A percentile compares a stretch with the other conserved stretches of the same genome.
phyloP scores from a whole-genome alignment of 2,329 filamentous ascomycete species.

The Hymenoscyphus fructigenus region DNA sequence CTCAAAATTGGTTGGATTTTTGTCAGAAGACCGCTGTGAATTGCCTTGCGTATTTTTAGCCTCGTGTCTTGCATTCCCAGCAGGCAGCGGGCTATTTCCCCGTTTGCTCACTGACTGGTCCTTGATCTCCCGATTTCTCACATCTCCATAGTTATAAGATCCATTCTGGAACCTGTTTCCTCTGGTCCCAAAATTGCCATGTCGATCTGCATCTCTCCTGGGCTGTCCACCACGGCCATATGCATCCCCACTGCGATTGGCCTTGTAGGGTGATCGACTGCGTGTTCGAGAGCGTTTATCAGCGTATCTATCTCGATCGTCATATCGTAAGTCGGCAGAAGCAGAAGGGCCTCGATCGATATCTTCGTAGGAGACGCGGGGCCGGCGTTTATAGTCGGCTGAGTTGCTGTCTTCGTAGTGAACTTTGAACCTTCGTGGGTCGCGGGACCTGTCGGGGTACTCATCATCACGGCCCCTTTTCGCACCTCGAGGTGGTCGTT shows the following conservation, averaged over 20 bases:
- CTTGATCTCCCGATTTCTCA: slow-evolving; percentile 49
- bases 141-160: slow-evolving; percentile 40
- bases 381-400: slow-evolving; percentile 47
- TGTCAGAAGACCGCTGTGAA: slow-evolving; percentile 49
- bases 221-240: slow-evolving; percentile 19
- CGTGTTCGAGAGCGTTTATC: slow-evolving; percentile 55
- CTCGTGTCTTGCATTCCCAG: slow-evolving; percentile 59
- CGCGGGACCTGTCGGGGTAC: slow-evolving; percentile 49
- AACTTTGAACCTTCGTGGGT: slow-evolving; percentile 59
- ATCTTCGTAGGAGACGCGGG: slow-evolving; percentile 55
- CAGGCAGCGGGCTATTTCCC: slow-evolving; percentile 58
- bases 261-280: slow-evolving; percentile 47
- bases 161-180: slow-evolving; percentile 26
- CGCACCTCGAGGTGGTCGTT: slow-evolving; percentile 48
- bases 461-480: slow-evolving; percentile 68
- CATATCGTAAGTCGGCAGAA: slow-evolving; percentile 43
- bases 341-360: slow-evolving; percentile 45
- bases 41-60: slow-evolving; percentile 67
- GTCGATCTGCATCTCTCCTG: slow-evolving; percentile 25
- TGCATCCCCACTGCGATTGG: slow-evolving; percentile 33
- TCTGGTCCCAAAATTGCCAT: slow-evolving; percentile 15
- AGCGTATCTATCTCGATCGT: slow-evolving; percentile 49
- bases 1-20: slow-evolving; percentile 37
- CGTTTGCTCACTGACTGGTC: slow-evolving; percentile 65
- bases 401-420: slow-evolving; percentile 55